Percentiles rank a stretch among this genome's conserved stretches.
Conservation (phyloP, 345 rosid species). For the Corchorus capsularis region DNA sequence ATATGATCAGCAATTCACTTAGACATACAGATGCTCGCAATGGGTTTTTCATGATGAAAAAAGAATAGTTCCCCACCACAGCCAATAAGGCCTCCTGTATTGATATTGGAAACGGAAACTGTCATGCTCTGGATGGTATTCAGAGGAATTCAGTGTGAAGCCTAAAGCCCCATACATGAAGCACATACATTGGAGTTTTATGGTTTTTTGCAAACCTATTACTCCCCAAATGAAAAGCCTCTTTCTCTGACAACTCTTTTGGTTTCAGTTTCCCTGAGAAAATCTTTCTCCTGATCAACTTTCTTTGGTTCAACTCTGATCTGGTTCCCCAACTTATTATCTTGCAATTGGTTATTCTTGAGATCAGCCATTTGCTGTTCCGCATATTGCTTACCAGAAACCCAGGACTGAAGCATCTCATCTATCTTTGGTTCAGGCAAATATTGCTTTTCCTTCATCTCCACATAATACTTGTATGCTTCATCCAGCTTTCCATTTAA, state of each 20-base stretch:
- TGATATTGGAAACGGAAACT: conserved; percentile 20
- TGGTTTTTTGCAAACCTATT: conserved; percentile 32
- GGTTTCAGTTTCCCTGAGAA: conserved; percentile 60
- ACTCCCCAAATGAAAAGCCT: conserved; percentile 69
- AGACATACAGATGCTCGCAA: background rate
- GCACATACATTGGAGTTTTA: conserved; percentile 11
- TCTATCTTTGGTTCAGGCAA: conserved; percentile 70
- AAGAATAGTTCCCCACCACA: conserved; percentile 11
- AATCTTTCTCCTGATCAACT: conserved; percentile 38
- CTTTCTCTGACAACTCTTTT: conserved; percentile 66
- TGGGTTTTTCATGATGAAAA: conserved; percentile 1
- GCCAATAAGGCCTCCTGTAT: conserved; percentile 1
- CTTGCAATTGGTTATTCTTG: conserved; percentile 28
- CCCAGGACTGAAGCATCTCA: conserved; percentile 69
- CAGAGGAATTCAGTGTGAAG: conserved; percentile 20
- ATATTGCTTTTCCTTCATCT: conserved; percentile 74
- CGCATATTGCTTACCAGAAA: conserved; percentile 56
- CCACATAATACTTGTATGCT: conserved; percentile 67
- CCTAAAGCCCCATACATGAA: conserved; percentile 12
- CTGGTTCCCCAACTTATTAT: conserved; percentile 23
- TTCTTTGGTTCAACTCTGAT: conserved; percentile 31
- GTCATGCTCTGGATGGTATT: conserved; percentile 16
- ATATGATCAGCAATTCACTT: background rate
- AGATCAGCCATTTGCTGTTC: conserved; percentile 31
- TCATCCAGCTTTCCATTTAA: conserved; percentile 78